Percentiles rank a stretch among this genome's conserved stretches.
Evolutionary conservation across 495 filamentous ascomycete genomes (phyloP).

Genomic region (Xylaria grammica): DNA sequence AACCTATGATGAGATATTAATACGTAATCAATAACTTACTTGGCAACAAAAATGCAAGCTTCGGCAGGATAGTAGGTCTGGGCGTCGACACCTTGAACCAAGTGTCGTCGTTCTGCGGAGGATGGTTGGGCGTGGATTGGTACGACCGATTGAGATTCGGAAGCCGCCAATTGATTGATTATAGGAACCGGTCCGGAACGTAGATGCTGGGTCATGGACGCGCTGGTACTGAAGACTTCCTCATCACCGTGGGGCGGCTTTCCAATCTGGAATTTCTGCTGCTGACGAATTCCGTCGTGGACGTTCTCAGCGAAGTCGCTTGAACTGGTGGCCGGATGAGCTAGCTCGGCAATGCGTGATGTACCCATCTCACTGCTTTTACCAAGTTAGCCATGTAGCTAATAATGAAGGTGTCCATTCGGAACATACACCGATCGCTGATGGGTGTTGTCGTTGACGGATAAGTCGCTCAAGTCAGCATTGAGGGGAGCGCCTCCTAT

Average conservation of each 20-base stretch:
- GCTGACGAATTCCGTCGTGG: conserved; percentile 1
- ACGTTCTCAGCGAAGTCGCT: not conserved
- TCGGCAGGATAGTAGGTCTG: conserved; percentile 59
- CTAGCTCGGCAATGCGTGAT: not conserved
- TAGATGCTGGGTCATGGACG: conserved; percentile 1
- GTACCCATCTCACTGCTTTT: conserved; percentile 17
- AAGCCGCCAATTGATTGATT: not conserved
- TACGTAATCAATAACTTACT: conserved; percentile 54
- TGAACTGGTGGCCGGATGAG: not conserved
- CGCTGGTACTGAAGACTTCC: conserved; percentile 15
- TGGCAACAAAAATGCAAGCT: conserved; percentile 68
- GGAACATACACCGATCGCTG: conserved; percentile 14
- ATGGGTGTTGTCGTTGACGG: conserved; percentile 10
- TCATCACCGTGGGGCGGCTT: conserved; percentile 17
- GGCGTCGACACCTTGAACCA: conserved; percentile 52
- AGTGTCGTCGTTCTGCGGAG: conserved; percentile 16
- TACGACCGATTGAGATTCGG: conserved; percentile 1
- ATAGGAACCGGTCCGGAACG: conserved; percentile 7
- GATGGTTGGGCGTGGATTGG: conserved; percentile 19
- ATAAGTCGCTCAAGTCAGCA: conserved; percentile 6
- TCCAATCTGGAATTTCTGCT: conserved; percentile 21
- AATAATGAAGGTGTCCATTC: not conserved
- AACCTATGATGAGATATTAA: conserved; percentile 12
- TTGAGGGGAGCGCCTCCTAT: conserved; percentile 19
- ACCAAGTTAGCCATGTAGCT: not conserved